These are phyloP conservation scores for Cicer judaicum DNA, from an alignment of 306 rosid species.

Conservation along the genomic window DNA sequence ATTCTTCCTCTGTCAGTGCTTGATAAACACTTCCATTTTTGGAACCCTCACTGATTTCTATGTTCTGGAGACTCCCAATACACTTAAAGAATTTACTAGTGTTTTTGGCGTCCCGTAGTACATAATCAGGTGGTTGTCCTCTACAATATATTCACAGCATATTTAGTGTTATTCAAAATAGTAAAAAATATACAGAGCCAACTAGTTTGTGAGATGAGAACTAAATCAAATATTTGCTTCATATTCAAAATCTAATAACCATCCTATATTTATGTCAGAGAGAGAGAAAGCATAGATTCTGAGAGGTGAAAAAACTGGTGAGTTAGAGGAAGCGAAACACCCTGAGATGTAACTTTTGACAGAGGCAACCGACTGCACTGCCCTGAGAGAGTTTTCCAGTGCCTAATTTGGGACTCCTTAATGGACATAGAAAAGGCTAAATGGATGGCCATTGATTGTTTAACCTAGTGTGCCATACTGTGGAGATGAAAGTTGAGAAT, in stretches of 20 bases:
- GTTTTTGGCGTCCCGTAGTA: slow-evolving; percentile 94
- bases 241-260: slow-evolving; percentile 37
- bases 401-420: slow-evolving; percentile 1
- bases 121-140: slow-evolving; percentile 94
- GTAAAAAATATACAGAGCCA: slow-evolving; percentile 17
- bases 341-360: not conserved
- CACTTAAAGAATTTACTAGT: slow-evolving; percentile 90
- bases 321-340: not conserved
- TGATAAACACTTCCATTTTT: slow-evolving; percentile 67
- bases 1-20: slow-evolving; percentile 89
- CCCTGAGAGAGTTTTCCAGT: not conserved
- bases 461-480: not conserved
- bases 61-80: slow-evolving; percentile 69
- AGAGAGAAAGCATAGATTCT: not conserved
- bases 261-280: not conserved
- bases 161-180: slow-evolving; percentile 39
- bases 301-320: slow-evolving; percentile 7
- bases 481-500: not conserved
- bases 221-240: slow-evolving; percentile 6
- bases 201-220: slow-evolving; percentile 17
- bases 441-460: not conserved
- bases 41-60: slow-evolving; percentile 64
- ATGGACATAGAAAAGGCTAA: not conserved
- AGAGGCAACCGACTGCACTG: not conserved
- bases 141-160: slow-evolving; percentile 57